These are phyloP conservation scores for Ogataea allantospora DNA, from an alignment of 805 yeast species.

Conservation along the genomic window DNA sequence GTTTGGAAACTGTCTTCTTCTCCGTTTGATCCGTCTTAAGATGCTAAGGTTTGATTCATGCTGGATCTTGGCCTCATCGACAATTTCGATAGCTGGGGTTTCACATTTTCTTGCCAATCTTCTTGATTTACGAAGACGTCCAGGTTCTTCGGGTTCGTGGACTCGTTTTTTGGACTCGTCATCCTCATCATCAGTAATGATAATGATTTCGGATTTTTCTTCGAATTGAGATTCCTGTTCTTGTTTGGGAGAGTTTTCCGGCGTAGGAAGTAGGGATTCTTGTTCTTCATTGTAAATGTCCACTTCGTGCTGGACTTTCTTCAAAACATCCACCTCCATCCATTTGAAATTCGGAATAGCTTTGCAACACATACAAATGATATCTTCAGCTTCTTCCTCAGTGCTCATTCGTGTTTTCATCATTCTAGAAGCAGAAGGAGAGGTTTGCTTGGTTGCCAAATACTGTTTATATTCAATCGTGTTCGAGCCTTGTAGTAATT, in stretches of 20 bases:
- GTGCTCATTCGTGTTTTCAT: slow-evolving; percentile 13
- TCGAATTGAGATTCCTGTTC: slow-evolving; percentile 11
- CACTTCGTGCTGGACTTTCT: slow-evolving; percentile 14
- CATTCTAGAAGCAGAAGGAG: no score
- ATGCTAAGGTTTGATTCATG: slow-evolving; percentile 12
- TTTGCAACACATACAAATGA: slow-evolving; percentile 48
- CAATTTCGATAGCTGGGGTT: slow-evolving; percentile 3
- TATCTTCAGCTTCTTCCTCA: slow-evolving; percentile 36
- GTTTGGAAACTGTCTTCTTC: slow-evolving; percentile 22
- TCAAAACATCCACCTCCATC: slow-evolving; percentile 37
- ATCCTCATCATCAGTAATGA: slow-evolving; percentile 1
- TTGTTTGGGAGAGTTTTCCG: slow-evolving; percentile 29
- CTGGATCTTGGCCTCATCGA: slow-evolving; percentile 1
- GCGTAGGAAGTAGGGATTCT: slow-evolving; percentile 28
- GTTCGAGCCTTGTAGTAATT: slow-evolving; percentile 10
- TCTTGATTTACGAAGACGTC: slow-evolving; percentile 31
- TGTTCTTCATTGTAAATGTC: slow-evolving; percentile 1
- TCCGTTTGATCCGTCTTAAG: slow-evolving; percentile 20
- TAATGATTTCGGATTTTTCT: not conserved
- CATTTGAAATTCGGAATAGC: slow-evolving; percentile 49
- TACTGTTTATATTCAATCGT: slow-evolving; percentile 6
- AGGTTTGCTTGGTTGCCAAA: no score
- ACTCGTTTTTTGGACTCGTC: slow-evolving; percentile 20
- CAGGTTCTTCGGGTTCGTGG: slow-evolving; percentile 9
- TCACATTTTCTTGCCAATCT: slow-evolving; percentile 31